Base-by-base conservation (phyloP, 768 basidiomycete genomes). In the Goffeauzyma gilvescens region DNA sequence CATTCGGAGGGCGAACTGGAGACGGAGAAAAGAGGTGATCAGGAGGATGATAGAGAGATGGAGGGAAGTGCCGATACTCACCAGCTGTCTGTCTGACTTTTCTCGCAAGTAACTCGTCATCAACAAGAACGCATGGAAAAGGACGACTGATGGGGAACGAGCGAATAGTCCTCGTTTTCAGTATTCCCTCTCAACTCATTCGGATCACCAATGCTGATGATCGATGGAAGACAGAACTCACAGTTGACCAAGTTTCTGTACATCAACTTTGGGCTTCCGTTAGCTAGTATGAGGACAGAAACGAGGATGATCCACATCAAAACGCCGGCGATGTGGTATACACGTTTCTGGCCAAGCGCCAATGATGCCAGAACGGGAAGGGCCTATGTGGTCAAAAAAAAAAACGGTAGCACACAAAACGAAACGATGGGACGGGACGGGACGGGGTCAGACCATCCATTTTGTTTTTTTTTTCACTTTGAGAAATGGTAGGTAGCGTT, bases 81-180 rank as follows among this genome's bases (percentile, higher is more conserved):
- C 37, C 32, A 80, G 66, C 23, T 77, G 70, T 28, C 81, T 67
- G 54, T 81, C 77, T 17, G 68, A 43, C 27, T 55, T 41, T 55
- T 69, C 60, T 35, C 65, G 66, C 27, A 65, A 63, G 56, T 71
- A 72, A 28, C 68, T 66, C 46, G 69, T 72, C 55, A 79, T 83
- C 15, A 87, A 72, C 46, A 90, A 65, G 62, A 89, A 85, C 3
- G 66, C 69, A 48, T 85, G 79, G 59, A 80, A 89, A n/a, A 81
- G 55, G 40, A 78, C 61, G 53, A 81, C 79, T 65, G 78, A 75
- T 8, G 37, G 21, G n/a, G n/a, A 18, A 23, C 28, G 28, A 10
- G 36, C 28, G n/a, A 17, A 20, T 17, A 15, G n/a, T 18, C n/a
- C 6, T 17, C 13, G n/a, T n/a, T 14, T 13, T 36, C 5, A 22